Evolutionary conservation across 257 asterid genomes (phyloP).

Genomic region (Solanum arcanum): DNA sequence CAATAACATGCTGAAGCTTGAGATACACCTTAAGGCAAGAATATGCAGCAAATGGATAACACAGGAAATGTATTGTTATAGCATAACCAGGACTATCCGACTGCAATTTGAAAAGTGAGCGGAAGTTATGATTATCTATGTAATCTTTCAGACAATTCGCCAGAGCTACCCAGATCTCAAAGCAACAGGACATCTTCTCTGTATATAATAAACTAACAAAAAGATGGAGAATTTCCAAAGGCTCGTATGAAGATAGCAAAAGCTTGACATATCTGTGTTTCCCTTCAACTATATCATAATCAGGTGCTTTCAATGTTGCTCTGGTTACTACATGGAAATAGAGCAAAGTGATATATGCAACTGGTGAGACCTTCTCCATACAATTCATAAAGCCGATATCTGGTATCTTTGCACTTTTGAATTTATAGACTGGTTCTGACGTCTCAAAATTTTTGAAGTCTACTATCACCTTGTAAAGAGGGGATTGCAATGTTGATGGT

Average conservation of each 20-base stretch:
- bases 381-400: constrained; percentile 22
- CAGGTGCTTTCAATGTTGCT: constrained; percentile 16
- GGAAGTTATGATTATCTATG: constrained; percentile 16
- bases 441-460: constrained; percentile 20
- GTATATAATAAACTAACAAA: constrained; percentile 35
- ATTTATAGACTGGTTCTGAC: constrained; percentile 17
- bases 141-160: constrained; percentile 37
- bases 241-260: constrained; percentile 32
- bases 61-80: constrained; percentile 29
- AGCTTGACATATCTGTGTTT: constrained; percentile 27
- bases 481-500: constrained; percentile 50
- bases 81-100: constrained; percentile 22
- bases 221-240: constrained; percentile 37
- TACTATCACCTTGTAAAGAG: constrained; percentile 50
- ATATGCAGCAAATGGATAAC: constrained; percentile 48
- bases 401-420: constrained; percentile 9
- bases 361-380: constrained; percentile 43
- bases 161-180: constrained; percentile 44
- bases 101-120: constrained; percentile 18
- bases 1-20: constrained; percentile 25
- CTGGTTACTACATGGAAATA: constrained; percentile 38
- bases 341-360: constrained; percentile 33
- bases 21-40: constrained; percentile 15
- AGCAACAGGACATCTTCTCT: constrained; percentile 13
- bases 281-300: constrained; percentile 23